Conservation (phyloP, 2,329 filamentous ascomycete species). For the Decorospora gaudefroyi region DNA sequence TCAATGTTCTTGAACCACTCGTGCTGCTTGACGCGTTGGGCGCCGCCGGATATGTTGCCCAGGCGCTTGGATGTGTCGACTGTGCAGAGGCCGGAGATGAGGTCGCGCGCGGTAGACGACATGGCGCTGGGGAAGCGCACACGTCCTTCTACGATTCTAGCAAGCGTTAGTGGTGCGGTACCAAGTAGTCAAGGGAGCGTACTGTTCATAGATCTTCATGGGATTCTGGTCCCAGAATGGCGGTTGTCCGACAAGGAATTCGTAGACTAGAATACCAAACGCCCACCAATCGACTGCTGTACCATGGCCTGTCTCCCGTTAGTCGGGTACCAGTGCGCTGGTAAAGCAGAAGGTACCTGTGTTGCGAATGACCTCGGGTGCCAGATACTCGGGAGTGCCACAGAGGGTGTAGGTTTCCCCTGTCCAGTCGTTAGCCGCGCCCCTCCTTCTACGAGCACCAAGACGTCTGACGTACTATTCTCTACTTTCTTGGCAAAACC, state of each 20-base stretch:
- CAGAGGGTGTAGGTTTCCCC: conserved; percentile 81
- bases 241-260: conserved; percentile 82
- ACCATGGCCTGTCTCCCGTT: conserved; percentile 57
- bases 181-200: conserved; percentile 9
- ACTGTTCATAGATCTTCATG: conserved; percentile 80
- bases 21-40: conserved; percentile 71
- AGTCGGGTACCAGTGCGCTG: conserved; percentile 16
- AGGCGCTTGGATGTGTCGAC: conserved; percentile 77
- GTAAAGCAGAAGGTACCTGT: conserved; percentile 58
- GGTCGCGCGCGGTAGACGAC: conserved; percentile 70
- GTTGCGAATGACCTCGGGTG: conserved; percentile 82
- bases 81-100: conserved; percentile 76
- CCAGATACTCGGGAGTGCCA: conserved; percentile 82
- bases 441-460: too few species aligned
- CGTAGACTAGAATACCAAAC: conserved; percentile 79
- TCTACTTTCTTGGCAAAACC: conserved; percentile 82
- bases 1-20: conserved; percentile 74
- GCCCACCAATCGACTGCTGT: conserved; percentile 87
- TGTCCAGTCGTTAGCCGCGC: conserved; percentile 31
- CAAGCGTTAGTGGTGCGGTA: neutral
- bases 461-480: conserved; percentile 49
- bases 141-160: conserved; percentile 76
- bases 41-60: conserved; percentile 77
- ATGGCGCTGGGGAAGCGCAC: conserved; percentile 73
- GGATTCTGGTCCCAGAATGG: conserved; percentile 88